These are phyloP conservation scores for Epichloe uncinata DNA, from an alignment of 2,329 filamentous ascomycete species.

Conservation along the genomic window DNA sequence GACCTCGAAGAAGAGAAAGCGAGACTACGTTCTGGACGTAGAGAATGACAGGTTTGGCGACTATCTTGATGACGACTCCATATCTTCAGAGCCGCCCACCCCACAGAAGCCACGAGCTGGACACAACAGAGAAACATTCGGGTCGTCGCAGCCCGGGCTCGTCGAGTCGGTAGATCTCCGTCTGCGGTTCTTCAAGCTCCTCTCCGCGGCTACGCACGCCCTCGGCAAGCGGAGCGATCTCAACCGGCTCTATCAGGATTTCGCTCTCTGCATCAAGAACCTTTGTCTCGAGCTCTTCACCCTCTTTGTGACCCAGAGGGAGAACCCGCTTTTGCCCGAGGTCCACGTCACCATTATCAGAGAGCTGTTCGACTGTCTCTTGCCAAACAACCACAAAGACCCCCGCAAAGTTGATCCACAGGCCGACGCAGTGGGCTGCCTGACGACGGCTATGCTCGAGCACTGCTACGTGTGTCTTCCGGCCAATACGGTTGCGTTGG, in stretches of 20 bases:
- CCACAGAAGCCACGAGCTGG: constrained; percentile 24
- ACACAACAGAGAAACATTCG: constrained; percentile 11
- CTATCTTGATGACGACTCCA: constrained; percentile 44
- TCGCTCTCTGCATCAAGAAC: constrained; percentile 42
- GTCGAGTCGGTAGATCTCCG: constrained; percentile 47
- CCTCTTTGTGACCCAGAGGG: constrained; percentile 31
- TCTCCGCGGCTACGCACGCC: constrained; percentile 34
- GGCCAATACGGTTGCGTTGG: constrained; percentile 44
- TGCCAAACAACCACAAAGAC: constrained; percentile 26
- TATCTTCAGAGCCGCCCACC: constrained; percentile 34
- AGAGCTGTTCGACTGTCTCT: constrained; percentile 31
- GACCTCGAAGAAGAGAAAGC: constrained; percentile 35
- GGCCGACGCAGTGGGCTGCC: constrained; percentile 21
- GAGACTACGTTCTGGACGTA: constrained; percentile 35
- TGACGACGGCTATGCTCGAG: constrained; percentile 34
- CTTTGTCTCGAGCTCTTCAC: constrained; percentile 45
- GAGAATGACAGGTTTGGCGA: constrained; percentile 48
- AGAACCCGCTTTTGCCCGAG: constrained; percentile 21
- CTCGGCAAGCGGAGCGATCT: constrained; percentile 30
- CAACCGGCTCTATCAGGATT: constrained; percentile 44
- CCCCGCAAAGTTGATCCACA: constrained; percentile 26
- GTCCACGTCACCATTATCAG: constrained; percentile 32
- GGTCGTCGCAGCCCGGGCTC: constrained; percentile 15
- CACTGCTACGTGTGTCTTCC: constrained; percentile 52
- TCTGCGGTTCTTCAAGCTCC: constrained; percentile 46